phyloP scores from a whole-genome alignment of 106 monocot genomes.

The Agapanthus africanus region DNA sequence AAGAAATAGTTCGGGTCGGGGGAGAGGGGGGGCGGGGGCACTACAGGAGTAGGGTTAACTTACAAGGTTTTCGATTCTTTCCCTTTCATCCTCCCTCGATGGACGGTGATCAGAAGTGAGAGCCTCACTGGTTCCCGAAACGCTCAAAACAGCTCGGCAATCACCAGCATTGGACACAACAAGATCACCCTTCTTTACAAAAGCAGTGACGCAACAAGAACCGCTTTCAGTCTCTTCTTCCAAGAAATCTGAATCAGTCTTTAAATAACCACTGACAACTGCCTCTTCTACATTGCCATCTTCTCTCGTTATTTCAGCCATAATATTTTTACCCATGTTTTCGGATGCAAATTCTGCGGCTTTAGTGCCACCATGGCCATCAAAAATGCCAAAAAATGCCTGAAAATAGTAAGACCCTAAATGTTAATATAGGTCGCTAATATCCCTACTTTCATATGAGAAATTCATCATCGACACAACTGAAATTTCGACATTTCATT shows the following conservation, averaged over 20 bases:
- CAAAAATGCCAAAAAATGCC: conserved; percentile 93
- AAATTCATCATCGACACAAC: too few relatives aligned
- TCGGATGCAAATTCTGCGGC: conserved; percentile 75
- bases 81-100: conserved; percentile 64
- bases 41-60: conserved; percentile 18
- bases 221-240: conserved; percentile 48
- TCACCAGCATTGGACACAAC: conserved; percentile 88
- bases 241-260: conserved; percentile 61
- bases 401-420: conserved; percentile 12
- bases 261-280: conserved; percentile 55
- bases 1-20: too few relatives aligned
- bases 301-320: conserved; percentile 28
- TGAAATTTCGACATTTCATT: too few relatives aligned
- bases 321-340: conserved; percentile 55
- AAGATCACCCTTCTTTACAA: conserved; percentile 59
- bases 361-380: conserved; percentile 75
- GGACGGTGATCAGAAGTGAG: conserved; percentile 84
- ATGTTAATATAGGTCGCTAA: too few relatives aligned
- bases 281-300: conserved; percentile 36
- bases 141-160: conserved; percentile 81
- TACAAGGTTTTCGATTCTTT: conserved; percentile 78
- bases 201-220: conserved; percentile 68
- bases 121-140: conserved; percentile 54
- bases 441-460: too few relatives aligned
- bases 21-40: too few relatives aligned